Base-by-base conservation (phyloP, 768 basidiomycete species). In the Lentinula boryana region DNA sequence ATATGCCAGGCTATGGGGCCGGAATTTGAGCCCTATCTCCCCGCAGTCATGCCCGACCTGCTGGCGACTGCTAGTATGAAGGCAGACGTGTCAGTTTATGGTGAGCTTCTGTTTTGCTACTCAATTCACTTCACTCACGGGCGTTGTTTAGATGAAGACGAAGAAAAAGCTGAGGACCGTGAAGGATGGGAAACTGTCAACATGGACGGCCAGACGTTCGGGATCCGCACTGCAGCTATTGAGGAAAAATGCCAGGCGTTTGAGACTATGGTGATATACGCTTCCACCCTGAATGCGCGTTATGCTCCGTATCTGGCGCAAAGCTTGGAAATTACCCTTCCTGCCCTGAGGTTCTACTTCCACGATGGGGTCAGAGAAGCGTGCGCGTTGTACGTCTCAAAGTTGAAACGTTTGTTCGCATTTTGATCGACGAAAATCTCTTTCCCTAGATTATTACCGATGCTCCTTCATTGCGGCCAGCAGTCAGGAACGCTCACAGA, bases 171-270 rank as follows among this genome's bases (percentile, higher is more conserved):
- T 1, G 79, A 81, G 49, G 85, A 87, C 23, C 79, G 83, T 12
- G 88, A 92, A 18, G 89, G 89, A 9, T 93, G 86, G 86, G 89
- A 90, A 67, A 89, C 86, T 1, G 80, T 93, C 62, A 78, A 80
- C 5, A 83, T 92, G 78, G 89, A 91, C 53, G 91, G 91, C 0
- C 86, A 87, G 53, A 81, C 84, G 16, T 79, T 91, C 27, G 89
- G 88, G 1, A 89, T 93, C 63, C 82, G 87, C 58, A 93, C 91
- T 2, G 85, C 89, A 0, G 83, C 84, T 0, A 85, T 94, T 66
- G 91, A 93, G 68, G 91, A 94, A 65, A 93, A 93, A 67, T 91
- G 90, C 60, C 88, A 91, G 67, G 91, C 92, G 2, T 91, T 93
- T 64, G 89, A 92, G 67, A 92, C 89, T n/a, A 78, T 93, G 6